phyloP scores from a whole-genome alignment of 768 basidiomycete genomes.

The Boletus subcaerulescens region DNA sequence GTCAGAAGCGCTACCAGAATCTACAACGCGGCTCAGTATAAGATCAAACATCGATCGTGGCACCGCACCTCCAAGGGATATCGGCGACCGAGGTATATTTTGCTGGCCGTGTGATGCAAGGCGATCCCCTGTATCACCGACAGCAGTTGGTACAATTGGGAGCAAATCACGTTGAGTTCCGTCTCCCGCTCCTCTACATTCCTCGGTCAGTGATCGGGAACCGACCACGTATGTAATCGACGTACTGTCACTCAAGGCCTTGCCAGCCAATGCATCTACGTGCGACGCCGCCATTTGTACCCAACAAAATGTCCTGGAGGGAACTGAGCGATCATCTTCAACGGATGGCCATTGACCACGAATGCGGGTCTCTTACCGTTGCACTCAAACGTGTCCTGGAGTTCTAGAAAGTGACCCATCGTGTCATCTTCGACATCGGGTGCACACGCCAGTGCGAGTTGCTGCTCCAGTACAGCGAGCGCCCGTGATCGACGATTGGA shows the following conservation, averaged over 20 bases:
- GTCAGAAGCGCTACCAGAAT: slow-evolving; percentile 70
- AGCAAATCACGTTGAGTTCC: slow-evolving; percentile 48
- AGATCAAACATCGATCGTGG: neutral
- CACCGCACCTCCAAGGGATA: slow-evolving; percentile 60
- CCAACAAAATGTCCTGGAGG: slow-evolving; percentile 64
- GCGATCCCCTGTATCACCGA: slow-evolving; percentile 75
- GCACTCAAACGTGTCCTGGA: slow-evolving; percentile 81
- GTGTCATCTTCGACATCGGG: slow-evolving; percentile 41
- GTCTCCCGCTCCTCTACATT: slow-evolving; percentile 39
- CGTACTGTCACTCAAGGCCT: slow-evolving; percentile 44
- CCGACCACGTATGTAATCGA: neutral
- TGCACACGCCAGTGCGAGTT: slow-evolving; percentile 50
- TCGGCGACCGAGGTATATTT: slow-evolving; percentile 64
- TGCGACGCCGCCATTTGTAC: slow-evolving; percentile 48
- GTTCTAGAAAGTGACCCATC: slow-evolving; percentile 52
- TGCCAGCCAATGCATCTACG: slow-evolving; percentile 49
- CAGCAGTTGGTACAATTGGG: slow-evolving; percentile 57
- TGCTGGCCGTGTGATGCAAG: slow-evolving; percentile 66
- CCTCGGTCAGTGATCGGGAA: neutral
- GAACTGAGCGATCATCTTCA: slow-evolving; percentile 45
- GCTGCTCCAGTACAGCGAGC: slow-evolving; percentile 52
- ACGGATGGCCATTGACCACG: neutral
- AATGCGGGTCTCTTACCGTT: slow-evolving; percentile 53
- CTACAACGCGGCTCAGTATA: slow-evolving; percentile 37
- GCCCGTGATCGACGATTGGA: slow-evolving; percentile 50